A percentile compares a stretch with the other conserved stretches of the same genome.
These are phyloP conservation scores for Phytophthora meadii DNA, from an alignment of 352 stramenopile species.

Conservation along the genomic window DNA sequence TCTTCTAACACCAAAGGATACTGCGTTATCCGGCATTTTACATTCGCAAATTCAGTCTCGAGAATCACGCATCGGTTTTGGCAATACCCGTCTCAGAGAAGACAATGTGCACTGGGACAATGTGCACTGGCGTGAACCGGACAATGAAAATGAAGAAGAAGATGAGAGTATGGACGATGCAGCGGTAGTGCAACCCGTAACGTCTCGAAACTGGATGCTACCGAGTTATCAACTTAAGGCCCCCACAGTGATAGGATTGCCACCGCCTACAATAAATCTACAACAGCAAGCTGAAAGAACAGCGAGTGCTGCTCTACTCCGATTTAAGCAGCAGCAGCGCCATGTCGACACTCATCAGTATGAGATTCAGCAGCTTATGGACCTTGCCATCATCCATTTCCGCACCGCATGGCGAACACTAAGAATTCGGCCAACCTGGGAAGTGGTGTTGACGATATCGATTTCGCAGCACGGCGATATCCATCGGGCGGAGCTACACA, in stretches of 20 bases:
- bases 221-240: too few relatives aligned
- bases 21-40: slow-evolving; percentile 2
- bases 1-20: slow-evolving; percentile 22
- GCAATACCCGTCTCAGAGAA: slow-evolving; percentile 14
- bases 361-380: slow-evolving; percentile 33
- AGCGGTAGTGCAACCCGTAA: too few relatives aligned
- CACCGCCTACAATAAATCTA: slow-evolving; percentile 9
- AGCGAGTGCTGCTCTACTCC: background rate
- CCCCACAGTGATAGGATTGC: too few relatives aligned
- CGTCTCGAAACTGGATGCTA: too few relatives aligned
- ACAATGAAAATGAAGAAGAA: too few relatives aligned
- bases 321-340: slow-evolving; percentile 21
- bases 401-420: slow-evolving; percentile 13
- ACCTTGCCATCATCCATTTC: slow-evolving; percentile 30
- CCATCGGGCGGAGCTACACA: too few relatives aligned
- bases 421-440: background rate
- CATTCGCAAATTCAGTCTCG: slow-evolving; percentile 7
- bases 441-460: slow-evolving; percentile 19
- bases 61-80: slow-evolving; percentile 32
- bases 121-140: too few relatives aligned
- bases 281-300: slow-evolving; percentile 5
- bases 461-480: slow-evolving; percentile 29
- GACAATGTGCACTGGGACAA: too few relatives aligned
- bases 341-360: slow-evolving; percentile 15
- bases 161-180: too few relatives aligned